Conservation (phyloP, 495 filamentous ascomycete species). For the Cercophora samala region DNA sequence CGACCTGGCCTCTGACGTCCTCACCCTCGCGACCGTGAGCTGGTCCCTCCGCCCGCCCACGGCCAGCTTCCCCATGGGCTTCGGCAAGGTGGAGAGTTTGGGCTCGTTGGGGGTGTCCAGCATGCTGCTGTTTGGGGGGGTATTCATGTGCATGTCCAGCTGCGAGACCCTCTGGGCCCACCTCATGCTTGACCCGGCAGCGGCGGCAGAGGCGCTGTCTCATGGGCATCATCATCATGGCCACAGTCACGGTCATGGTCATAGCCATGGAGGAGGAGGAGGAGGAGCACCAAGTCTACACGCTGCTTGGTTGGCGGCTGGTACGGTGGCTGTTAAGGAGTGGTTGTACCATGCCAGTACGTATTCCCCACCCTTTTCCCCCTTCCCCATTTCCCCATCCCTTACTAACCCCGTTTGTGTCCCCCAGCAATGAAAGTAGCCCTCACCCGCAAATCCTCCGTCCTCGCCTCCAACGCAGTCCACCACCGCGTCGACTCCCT, state of each 20-base stretch:
- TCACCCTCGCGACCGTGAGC: conserved; percentile 88
- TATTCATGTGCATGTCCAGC: conserved; percentile 85
- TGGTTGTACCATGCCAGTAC: conserved; percentile 95
- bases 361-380: conserved; percentile 34
- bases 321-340: conserved; percentile 88
- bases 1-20: conserved; percentile 89
- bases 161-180: conserved; percentile 71
- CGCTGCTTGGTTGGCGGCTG: conserved; percentile 92
- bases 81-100: conserved; percentile 95
- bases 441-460: conserved; percentile 87
- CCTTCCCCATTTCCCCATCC: background rate
- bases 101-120: conserved; percentile 90
- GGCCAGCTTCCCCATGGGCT: conserved; percentile 78
- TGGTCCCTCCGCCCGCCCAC: conserved; percentile 84
- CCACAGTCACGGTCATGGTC: conserved; percentile 51
- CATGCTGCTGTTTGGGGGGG: conserved; percentile 78
- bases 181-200: conserved; percentile 66
- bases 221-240: conserved; percentile 57
- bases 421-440: conserved; percentile 87
- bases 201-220: conserved; percentile 56
- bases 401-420: background rate
- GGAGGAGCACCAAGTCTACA: conserved; percentile 75
- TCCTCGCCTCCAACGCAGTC: conserved; percentile 93
- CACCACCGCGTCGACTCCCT: conserved; percentile 96
- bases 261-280: conserved; percentile 57